Evolutionary conservation across 371 early-diverging fungal genomes (phyloP).

Genomic region (Mucor irregularis): DNA sequence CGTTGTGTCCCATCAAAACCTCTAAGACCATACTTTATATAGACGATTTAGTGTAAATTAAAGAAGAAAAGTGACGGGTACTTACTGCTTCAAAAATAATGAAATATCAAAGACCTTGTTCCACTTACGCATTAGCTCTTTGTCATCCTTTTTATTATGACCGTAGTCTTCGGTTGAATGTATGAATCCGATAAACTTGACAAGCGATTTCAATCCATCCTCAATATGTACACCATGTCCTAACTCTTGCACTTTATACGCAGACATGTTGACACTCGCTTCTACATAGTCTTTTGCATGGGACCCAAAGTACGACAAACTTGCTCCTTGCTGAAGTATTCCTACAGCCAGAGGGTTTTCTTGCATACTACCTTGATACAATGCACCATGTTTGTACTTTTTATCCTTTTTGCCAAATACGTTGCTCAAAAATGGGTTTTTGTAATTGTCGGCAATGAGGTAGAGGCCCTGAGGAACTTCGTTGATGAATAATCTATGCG

Average conservation of each 20-base stretch:
- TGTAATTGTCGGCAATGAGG: conserved; percentile 44
- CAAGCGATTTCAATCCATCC: conserved; percentile 28
- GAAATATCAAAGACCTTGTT: conserved; percentile 42
- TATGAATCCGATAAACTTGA: conserved; percentile 42
- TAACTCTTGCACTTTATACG: conserved; percentile 28
- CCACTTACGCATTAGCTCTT: conserved; percentile 26
- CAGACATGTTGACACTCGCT: background rate
- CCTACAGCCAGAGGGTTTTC: conserved; percentile 30
- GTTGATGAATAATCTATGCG: conserved; percentile 39
- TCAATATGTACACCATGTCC: background rate
- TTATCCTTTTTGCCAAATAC: conserved; percentile 16
- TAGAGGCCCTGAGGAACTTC: conserved; percentile 44
- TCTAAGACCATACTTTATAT: conserved; percentile 28
- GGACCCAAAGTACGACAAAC: conserved; percentile 27
- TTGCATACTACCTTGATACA: conserved; percentile 36
- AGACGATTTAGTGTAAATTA: background rate
- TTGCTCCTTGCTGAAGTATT: conserved; percentile 27
- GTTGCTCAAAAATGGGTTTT: conserved; percentile 33
- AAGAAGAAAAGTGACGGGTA: background rate
- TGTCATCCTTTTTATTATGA: background rate
- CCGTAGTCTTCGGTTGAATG: conserved; percentile 4
- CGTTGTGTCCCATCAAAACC: conserved; percentile 34
- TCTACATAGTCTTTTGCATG: conserved; percentile 14
- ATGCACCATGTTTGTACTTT: conserved; percentile 20
- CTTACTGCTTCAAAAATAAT: conserved; percentile 44